These are phyloP conservation scores for Laburnicola sp. DNA, from an alignment of 2,329 filamentous ascomycete species.

Conservation along the genomic window DNA sequence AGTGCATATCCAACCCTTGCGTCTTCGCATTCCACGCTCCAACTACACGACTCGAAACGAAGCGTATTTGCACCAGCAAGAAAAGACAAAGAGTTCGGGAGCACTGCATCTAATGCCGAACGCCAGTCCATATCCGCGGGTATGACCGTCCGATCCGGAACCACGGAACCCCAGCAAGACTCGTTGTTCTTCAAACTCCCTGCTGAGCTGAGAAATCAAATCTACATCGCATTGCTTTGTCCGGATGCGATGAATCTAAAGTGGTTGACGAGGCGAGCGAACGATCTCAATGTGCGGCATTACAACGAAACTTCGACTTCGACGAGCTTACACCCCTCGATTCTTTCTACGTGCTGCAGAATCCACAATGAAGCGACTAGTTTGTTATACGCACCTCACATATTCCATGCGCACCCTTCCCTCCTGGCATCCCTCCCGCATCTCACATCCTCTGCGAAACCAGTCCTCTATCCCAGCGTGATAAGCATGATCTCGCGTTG, in stretches of 20 bases:
- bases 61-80: constrained; percentile 10
- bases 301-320: constrained; percentile 14
- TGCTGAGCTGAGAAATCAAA: constrained; percentile 63
- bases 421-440: constrained; percentile 52
- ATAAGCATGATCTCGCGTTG: constrained; percentile 48
- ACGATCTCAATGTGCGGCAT: constrained; percentile 14
- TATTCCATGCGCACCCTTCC: constrained; percentile 54
- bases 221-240: constrained; percentile 51
- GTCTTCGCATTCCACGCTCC: constrained; percentile 14
- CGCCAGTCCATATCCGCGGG: constrained; percentile 4
- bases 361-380: constrained; percentile 48
- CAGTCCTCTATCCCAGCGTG: constrained; percentile 40
- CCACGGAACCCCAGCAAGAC: constrained; percentile 15
- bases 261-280: constrained; percentile 5
- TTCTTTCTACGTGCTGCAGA: constrained; percentile 49
- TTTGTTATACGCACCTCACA: constrained; percentile 55
- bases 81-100: constrained; percentile 11
- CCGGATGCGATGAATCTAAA: constrained; percentile 18
- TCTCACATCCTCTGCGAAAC: constrained; percentile 41
- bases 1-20: constrained; percentile 16
- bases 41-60: constrained; percentile 10
- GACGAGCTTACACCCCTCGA: constrained; percentile 40
- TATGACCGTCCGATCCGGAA: not conserved
- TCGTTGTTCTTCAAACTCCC: constrained; percentile 54
- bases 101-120: constrained; percentile 7